Evolutionary conservation across 371 early-diverging fungal species (phyloP).

Genomic region (Mortierella sp.): DNA sequence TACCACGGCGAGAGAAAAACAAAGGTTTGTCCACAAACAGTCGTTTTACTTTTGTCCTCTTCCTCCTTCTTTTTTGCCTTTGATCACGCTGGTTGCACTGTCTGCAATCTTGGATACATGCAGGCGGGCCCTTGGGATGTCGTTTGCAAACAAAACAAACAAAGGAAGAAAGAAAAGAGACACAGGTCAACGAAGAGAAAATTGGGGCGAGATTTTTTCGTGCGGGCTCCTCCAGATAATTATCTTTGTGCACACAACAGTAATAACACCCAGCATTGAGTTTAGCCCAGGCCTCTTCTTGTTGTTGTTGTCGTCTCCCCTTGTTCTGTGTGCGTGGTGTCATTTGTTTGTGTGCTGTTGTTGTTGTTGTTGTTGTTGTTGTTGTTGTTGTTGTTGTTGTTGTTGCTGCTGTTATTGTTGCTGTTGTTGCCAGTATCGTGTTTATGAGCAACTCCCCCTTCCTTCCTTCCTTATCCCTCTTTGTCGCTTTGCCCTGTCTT

Average conservation of each 20-base stretch:
- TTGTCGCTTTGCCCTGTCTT: background rate
- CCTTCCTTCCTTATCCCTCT: background rate
- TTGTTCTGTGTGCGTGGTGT: background rate
- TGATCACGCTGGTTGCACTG: slow-evolving; percentile 15
- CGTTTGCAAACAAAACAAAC: background rate
- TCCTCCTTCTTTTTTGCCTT: background rate
- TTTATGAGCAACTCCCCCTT: slow-evolving; percentile 2
- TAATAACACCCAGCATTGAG: background rate
- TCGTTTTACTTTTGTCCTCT: background rate
- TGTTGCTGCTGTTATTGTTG: no score
- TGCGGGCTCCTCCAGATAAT: slow-evolving; percentile 6
- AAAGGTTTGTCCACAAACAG: slow-evolving; percentile 11
- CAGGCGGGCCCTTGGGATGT: background rate
- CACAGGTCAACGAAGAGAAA: background rate
- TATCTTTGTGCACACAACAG: background rate
- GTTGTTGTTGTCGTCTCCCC: background rate
- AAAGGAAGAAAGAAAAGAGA: background rate
- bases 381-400: no score
- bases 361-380: no score
- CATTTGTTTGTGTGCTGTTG: background rate
- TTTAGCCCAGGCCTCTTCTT: slow-evolving; percentile 6
- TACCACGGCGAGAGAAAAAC: background rate
- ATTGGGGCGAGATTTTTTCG: slow-evolving; percentile 7
- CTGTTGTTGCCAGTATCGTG: background rate
- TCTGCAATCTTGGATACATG: slow-evolving; percentile 6